Evolutionary conservation across 768 basidiomycete species (phyloP).

Genomic region (Pilatotrama ljubarskyi): DNA sequence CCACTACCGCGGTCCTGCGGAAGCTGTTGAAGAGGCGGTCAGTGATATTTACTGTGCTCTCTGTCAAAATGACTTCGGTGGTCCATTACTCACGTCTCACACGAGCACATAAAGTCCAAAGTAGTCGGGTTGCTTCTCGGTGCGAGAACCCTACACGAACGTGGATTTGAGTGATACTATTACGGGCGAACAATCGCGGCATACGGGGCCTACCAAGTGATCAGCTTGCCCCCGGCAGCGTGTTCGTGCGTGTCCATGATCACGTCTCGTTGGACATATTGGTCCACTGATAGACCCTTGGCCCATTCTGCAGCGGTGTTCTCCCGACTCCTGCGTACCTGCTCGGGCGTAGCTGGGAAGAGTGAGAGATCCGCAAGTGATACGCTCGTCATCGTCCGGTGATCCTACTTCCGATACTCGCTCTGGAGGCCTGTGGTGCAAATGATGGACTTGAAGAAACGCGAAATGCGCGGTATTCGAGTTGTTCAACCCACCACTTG

Average conservation of each 20-base stretch:
- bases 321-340: constrained; percentile 43
- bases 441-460: too few species aligned
- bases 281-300: constrained; percentile 41
- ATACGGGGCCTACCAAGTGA: constrained; percentile 45
- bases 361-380: constrained; percentile 34
- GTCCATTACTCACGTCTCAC: constrained; percentile 52
- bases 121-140: constrained; percentile 50
- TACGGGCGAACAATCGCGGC: too few species aligned
- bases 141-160: constrained; percentile 52
- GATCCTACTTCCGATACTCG: too few species aligned
- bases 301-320: constrained; percentile 46
- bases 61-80: accelerated
- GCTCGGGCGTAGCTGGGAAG: constrained; percentile 49
- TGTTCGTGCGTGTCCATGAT: constrained; percentile 44
- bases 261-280: constrained; percentile 46
- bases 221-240: constrained; percentile 45
- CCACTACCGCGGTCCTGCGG: constrained; percentile 36
- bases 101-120: constrained; percentile 58
- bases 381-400: not conserved
- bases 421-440: too few species aligned
- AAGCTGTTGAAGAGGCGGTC: constrained; percentile 31
- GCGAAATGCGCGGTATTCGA: too few species aligned
- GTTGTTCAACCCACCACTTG: too few species aligned
- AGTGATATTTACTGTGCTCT: not conserved
- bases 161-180: not conserved